Conservation (phyloP, 2,329 filamentous ascomycete genomes). For the Cadophora malorum region DNA sequence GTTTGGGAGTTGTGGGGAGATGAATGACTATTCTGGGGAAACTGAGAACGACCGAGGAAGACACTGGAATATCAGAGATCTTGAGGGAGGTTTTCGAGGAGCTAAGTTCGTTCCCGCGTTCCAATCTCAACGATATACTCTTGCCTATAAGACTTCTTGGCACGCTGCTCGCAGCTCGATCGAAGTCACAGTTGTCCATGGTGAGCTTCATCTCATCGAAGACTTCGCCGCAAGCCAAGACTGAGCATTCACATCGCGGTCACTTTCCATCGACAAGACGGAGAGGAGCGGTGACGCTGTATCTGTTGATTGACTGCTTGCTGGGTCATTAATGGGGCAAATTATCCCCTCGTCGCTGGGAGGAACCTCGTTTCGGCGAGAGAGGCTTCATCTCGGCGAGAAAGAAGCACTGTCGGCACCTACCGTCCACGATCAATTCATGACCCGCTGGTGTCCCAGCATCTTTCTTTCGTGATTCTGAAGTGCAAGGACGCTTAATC, state of each 20-base stretch:
- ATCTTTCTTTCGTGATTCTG: too few relatives aligned
- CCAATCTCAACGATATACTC: conserved; percentile 5
- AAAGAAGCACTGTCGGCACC: neutral
- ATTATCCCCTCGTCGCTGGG: neutral
- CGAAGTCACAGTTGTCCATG: neutral
- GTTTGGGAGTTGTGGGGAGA: neutral
- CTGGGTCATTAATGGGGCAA: neutral
- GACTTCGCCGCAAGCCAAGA: conserved; percentile 1
- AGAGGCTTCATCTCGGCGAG: conserved; percentile 3
- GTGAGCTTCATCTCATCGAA: neutral
- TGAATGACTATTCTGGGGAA: neutral
- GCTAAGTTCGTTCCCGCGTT: neutral
- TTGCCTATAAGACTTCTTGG: neutral
- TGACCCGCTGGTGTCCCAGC: neutral
- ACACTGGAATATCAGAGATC: neutral
- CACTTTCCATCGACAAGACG: neutral
- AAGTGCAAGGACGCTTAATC: neutral
- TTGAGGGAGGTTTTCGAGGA: neutral
- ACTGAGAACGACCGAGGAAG: neutral
- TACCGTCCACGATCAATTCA: neutral
- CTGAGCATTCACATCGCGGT: neutral
- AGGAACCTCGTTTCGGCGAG: conserved; percentile 8
- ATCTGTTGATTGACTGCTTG: neutral
- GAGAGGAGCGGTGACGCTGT: neutral
- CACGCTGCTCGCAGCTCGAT: neutral